Conservation (phyloP, 768 basidiomycete species). For the Chalciporus chontae region DNA sequence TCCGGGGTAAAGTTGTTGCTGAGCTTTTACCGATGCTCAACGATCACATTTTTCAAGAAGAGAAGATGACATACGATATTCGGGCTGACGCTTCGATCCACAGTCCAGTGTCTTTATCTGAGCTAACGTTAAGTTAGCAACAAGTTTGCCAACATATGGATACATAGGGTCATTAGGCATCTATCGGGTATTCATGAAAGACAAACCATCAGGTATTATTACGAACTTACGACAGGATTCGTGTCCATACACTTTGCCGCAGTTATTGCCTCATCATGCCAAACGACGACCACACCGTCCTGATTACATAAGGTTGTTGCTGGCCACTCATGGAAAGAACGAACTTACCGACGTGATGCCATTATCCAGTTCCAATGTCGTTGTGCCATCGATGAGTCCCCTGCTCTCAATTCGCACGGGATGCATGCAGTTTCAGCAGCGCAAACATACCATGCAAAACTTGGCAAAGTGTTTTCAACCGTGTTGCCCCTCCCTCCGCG, state of each 20-base stretch:
- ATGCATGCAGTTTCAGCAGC: constrained; percentile 7
- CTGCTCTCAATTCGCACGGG: constrained; percentile 32
- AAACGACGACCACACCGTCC: constrained; percentile 77
- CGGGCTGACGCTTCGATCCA: constrained; percentile 58
- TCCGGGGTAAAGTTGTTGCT: constrained; percentile 63
- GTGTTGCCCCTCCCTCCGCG: constrained; percentile 75
- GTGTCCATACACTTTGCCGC: constrained; percentile 70
- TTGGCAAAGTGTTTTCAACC: constrained; percentile 67
- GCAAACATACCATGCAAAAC: constrained; percentile 65
- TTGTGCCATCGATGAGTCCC: constrained; percentile 72
- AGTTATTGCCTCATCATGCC: constrained; percentile 72
- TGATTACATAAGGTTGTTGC: constrained; percentile 24
- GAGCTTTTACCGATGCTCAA: constrained; percentile 36
- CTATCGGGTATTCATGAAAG: constrained; percentile 31
- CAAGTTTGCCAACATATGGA: constrained; percentile 73
- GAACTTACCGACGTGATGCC: constrained; percentile 61
- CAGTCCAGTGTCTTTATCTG: constrained; percentile 82
- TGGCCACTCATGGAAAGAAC: not conserved
- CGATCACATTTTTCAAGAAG: not conserved
- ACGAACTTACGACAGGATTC: constrained; percentile 47
- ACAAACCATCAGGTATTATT: not conserved
- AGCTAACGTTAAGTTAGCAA: constrained; percentile 74
- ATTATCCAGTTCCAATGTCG: constrained; percentile 77
- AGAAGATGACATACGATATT: constrained; percentile 49
- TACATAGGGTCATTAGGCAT: constrained; percentile 54